Conservation (phyloP, 2,329 filamentous ascomycete genomes). For the Sclerotinia borealis region DNA sequence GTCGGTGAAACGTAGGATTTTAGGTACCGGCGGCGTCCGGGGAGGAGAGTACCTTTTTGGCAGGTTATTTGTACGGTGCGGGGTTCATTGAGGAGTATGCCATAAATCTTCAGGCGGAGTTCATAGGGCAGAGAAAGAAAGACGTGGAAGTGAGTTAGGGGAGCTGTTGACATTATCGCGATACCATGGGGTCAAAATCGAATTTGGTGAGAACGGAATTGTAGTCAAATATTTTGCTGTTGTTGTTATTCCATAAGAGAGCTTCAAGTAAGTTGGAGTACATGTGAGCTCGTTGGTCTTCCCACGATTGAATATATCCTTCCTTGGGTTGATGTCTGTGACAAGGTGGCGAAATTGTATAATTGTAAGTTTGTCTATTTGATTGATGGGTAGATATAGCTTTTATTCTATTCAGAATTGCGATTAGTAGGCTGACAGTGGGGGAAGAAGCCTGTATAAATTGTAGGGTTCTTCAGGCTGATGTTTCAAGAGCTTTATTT, state of each 20-base stretch:
- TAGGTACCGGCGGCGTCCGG: constrained; percentile 10
- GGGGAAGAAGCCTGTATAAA: too few relatives aligned
- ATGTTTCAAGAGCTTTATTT: too few relatives aligned
- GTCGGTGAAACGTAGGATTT: constrained; percentile 19
- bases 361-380: neutral
- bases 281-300: neutral
- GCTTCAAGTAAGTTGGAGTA: neutral
- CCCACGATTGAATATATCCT: neutral
- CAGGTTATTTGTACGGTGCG: constrained; percentile 21
- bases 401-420: too few relatives aligned
- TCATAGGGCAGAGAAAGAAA: constrained; percentile 28
- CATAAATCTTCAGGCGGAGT: constrained; percentile 28
- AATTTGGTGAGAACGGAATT: neutral
- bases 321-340: neutral
- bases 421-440: too few relatives aligned
- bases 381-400: too few relatives aligned
- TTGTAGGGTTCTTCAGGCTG: too few relatives aligned
- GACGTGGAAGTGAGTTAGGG: constrained; percentile 22
- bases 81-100: constrained; percentile 13
- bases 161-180: neutral
- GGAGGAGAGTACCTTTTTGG: constrained; percentile 12
- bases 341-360: neutral
- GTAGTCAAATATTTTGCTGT: neutral
- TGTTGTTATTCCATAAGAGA: neutral
- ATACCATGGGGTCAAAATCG: neutral